Base-by-base conservation (phyloP, 257 asterid species). In the Solanum acaule region DNA sequence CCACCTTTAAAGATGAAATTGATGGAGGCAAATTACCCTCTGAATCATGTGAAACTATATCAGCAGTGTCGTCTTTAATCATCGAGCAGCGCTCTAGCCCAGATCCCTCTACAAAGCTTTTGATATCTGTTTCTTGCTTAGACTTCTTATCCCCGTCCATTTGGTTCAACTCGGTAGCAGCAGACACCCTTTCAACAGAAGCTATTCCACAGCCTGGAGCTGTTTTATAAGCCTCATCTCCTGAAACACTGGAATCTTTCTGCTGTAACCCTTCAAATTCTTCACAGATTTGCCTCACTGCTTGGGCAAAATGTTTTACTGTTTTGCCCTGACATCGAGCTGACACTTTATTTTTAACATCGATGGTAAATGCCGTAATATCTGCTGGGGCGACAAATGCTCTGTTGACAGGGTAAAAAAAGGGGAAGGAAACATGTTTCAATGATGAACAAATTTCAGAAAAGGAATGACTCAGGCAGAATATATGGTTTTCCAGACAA, bases 341-440 rank as follows among this genome's bases (percentile, higher is more conserved):
- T 35, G 92, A 90, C 91, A 96, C 87, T 91, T 93, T 95, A 87
- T 89, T 89, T 91, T 94, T 96, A 10, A 90, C 89, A 87, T 95
- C 99, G 85, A 38, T 63, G 56, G 98, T 96, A 90, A 96, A 94
- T 75, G 91, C 93, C 93, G 94, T 96, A 89, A 95, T 90, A 92
- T 96, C 99, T 82, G 90, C 96, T 68, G 98, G 98, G 88, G 96
- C 94, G 63, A 96, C 99, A 94, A 95, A 96, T 88, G 98, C 99
- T 91, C 99, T 96, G 93, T 73, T 49, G 91, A 90, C 84, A 87
- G 87, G 35, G 87, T 71, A 88, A 88, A 90, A 90, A 52, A 83
- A 82, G 20, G 31, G 70, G 70, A 82, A 82, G 31, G 59, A 82
- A 52, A 31, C 42, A 49, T 49, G 86, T 37, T 82, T 82, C 70